Base-by-base conservation (phyloP, 768 basidiomycete species). In the Kwoniella newhampshirensis region DNA sequence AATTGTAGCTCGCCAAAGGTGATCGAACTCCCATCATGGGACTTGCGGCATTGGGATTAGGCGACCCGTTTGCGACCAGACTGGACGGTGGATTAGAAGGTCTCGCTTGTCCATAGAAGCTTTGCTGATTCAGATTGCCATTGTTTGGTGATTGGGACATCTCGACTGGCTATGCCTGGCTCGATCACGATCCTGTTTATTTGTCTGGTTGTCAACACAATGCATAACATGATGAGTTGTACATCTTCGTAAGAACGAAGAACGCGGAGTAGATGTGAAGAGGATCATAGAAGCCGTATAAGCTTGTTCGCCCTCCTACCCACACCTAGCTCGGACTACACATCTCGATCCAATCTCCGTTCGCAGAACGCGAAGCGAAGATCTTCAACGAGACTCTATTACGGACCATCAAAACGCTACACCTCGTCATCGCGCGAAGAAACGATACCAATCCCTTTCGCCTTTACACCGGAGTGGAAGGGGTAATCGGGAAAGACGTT, bases 261-360 rank as follows among this genome's bases (percentile, higher is more conserved):
- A 43, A 58, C n/a, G n/a, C n/a, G n/a, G n/a, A 42, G 20, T 42
- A 26, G 27, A 54, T 53, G 49, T 25, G 26, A 13, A 26, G 52
- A 23, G 59, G 54, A 62, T 72, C 70, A 72, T 72, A 72, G 63
- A 67, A 69, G 67, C 70, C 61, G 59, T 39, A 49, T 72, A 72
- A 72, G 60, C 70, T 69, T 54, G 51, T 61, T 51, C 43, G n/a
- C 43, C 30, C 45, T 39, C 48, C 52, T 43, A 30, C 54, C 61
- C 54, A 32, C 54, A 54, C 46, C 54, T 30, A 28, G 39, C 45
- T 37, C 49, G n/a, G 37, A 46, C 46, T 52, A 50, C 55, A 64
- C 62, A 57, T 60, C 57, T 47, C 53, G 51, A 28, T 62, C 49
- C 18, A 42, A 28, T 35, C 49, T 32, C 43, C n/a, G 21, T 39